Conservation (phyloP, 2,329 filamentous ascomycete species). For the Epichloe uncinata region DNA sequence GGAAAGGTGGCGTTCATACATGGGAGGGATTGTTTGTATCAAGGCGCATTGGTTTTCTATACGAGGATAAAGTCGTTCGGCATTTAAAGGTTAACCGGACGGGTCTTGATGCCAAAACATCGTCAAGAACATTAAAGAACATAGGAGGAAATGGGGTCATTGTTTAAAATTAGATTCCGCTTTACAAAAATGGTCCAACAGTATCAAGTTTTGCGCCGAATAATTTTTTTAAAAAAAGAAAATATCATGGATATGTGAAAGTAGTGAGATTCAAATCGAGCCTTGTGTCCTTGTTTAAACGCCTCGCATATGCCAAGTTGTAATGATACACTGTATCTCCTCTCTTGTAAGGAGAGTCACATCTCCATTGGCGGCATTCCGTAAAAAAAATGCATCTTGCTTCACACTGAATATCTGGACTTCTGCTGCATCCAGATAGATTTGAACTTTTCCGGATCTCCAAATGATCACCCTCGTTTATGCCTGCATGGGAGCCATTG, state of each 20-base stretch:
- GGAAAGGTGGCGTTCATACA: not conserved
- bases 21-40: not conserved
- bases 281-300: conserved; percentile 16
- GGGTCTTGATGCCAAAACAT: not conserved
- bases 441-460: not conserved
- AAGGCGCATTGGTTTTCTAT: not conserved
- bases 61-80: not conserved
- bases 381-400: not conserved
- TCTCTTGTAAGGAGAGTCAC: conserved; percentile 10
- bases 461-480: conserved; percentile 16
- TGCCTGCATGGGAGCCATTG: conserved; percentile 65
- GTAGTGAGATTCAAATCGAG: conserved; percentile 4
- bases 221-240: not conserved
- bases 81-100: not conserved
- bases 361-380: not conserved
- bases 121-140: not conserved
- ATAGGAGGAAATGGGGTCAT: no score
- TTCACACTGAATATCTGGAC: not conserved
- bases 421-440: not conserved
- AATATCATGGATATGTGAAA: not conserved
- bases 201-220: not conserved
- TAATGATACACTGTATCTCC: conserved; percentile 20
- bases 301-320: conserved; percentile 22
- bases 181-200: not conserved
- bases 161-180: not conserved